Percentiles rank a stretch among this genome's conserved stretches.
Evolutionary conservation across 768 basidiomycete genomes (phyloP).

Genomic region (Hypholoma fasciculare): DNA sequence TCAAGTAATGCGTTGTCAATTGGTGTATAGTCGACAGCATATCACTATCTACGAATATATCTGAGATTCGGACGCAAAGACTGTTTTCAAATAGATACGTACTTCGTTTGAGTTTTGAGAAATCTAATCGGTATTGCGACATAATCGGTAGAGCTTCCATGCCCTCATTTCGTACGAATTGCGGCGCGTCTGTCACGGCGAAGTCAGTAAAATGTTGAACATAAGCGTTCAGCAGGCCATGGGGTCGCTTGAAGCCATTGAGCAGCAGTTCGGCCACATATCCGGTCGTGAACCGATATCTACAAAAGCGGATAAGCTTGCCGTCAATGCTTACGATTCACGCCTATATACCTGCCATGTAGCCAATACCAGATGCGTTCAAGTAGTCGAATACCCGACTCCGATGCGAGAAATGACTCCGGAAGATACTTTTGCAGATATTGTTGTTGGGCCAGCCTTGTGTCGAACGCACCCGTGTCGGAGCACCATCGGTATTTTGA

Average conservation of each 20-base stretch:
- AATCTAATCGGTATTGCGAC: slow-evolving; percentile 39
- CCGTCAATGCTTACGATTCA: background rate
- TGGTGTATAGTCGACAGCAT: slow-evolving; percentile 39
- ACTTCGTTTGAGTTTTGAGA: slow-evolving; percentile 44
- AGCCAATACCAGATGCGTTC: slow-evolving; percentile 46
- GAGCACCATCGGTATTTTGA: slow-evolving; percentile 45
- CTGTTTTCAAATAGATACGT: slow-evolving; percentile 5
- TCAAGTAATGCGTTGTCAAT: slow-evolving; percentile 38
- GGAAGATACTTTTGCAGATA: slow-evolving; percentile 43
- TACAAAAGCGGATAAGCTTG: slow-evolving; percentile 11
- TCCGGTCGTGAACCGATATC: slow-evolving; percentile 47
- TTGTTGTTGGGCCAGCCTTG: slow-evolving; percentile 26
- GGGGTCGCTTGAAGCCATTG: slow-evolving; percentile 38
- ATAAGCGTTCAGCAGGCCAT: slow-evolving; percentile 41
- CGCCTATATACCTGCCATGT: slow-evolving; percentile 36
- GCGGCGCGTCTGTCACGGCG: slow-evolving; percentile 35
- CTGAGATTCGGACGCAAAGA: background rate
- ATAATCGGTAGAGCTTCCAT: slow-evolving; percentile 27
- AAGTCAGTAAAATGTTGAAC: slow-evolving; percentile 40
- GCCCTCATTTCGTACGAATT: slow-evolving; percentile 29
- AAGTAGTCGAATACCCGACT: slow-evolving; percentile 31
- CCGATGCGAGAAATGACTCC: slow-evolving; percentile 22
- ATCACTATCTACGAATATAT: slow-evolving; percentile 27
- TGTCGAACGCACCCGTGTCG: slow-evolving; percentile 44
- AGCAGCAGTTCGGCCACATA: slow-evolving; percentile 40